Conservation (phyloP, 75 land plant genomes). For the Picea sitchensis region DNA sequence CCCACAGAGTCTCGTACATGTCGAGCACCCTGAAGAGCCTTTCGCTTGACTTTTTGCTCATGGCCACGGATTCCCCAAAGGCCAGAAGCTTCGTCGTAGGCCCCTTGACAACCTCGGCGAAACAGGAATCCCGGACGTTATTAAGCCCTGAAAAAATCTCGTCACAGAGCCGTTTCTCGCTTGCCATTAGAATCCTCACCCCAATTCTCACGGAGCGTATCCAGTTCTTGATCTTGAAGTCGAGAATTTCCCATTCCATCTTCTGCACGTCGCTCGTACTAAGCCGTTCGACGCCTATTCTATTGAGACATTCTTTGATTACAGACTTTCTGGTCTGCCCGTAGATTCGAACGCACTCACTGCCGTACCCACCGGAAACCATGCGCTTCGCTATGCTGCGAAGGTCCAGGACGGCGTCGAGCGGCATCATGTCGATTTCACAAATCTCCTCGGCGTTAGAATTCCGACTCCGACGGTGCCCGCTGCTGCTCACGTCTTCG, state of each 20-base stretch:
- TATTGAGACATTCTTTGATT: slow-evolving; percentile 53
- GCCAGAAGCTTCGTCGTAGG: slow-evolving; percentile 51
- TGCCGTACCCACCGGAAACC: slow-evolving; percentile 34
- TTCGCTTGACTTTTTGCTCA: slow-evolving; percentile 38
- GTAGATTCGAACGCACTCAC: slow-evolving; percentile 53
- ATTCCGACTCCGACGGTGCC: not conserved
- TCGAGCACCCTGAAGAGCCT: slow-evolving; percentile 58
- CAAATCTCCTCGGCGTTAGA: slow-evolving; percentile 17
- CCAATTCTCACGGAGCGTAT: slow-evolving; percentile 40
- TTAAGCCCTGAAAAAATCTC: slow-evolving; percentile 36
- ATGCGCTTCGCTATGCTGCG: slow-evolving; percentile 40
- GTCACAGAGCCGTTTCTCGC: slow-evolving; percentile 54
- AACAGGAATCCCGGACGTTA: slow-evolving; percentile 29
- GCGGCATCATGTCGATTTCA: slow-evolving; percentile 24
- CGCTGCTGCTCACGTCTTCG: not conserved
- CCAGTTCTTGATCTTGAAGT: slow-evolving; percentile 56
- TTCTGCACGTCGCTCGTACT: slow-evolving; percentile 58
- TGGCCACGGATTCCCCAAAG: slow-evolving; percentile 60
- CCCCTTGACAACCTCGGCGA: slow-evolving; percentile 43
- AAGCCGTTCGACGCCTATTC: slow-evolving; percentile 52
- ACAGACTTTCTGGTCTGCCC: slow-evolving; percentile 41
- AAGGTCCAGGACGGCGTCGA: slow-evolving; percentile 17
- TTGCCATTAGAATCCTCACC: slow-evolving; percentile 48
- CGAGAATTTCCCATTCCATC: slow-evolving; percentile 47
- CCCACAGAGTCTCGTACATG: slow-evolving; percentile 54